Conservation (phyloP, 2,329 filamentous ascomycete species). For the Penicillium sp. region DNA sequence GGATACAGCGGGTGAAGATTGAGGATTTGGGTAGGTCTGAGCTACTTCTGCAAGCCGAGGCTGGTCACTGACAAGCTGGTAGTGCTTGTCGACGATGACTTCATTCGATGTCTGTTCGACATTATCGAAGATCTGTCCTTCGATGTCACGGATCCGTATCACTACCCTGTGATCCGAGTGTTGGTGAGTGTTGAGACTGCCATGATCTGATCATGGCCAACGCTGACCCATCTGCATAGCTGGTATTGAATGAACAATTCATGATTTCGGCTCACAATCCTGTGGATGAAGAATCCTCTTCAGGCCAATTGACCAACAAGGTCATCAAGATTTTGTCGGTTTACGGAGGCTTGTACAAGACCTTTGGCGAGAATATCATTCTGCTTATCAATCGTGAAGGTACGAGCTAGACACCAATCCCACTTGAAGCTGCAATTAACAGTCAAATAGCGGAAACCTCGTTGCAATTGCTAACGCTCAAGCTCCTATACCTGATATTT, state of each 20-base stretch:
- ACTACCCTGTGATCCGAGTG: constrained; percentile 91
- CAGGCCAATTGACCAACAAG: constrained; percentile 73
- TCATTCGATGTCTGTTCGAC: constrained; percentile 78
- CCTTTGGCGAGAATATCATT: constrained; percentile 97
- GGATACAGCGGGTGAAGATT: constrained; percentile 75
- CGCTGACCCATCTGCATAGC: constrained; percentile 49
- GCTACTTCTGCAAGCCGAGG: background rate
- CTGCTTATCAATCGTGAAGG: constrained; percentile 89
- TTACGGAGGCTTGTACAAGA: constrained; percentile 78
- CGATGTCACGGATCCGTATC: constrained; percentile 87
- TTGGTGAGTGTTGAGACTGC: constrained; percentile 58
- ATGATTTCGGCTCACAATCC: constrained; percentile 72
- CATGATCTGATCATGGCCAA: background rate
- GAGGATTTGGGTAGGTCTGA: constrained; percentile 69
- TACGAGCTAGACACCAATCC: constrained; percentile 22
- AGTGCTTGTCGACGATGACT: constrained; percentile 68
- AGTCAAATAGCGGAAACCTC: constrained; percentile 68
- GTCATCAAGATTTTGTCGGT: constrained; percentile 87
- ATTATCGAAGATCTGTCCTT: constrained; percentile 85
- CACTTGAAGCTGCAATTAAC: constrained; percentile 11
- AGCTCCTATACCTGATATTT: constrained; percentile 91
- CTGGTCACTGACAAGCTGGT: constrained; percentile 4
- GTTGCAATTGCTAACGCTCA: constrained; percentile 91
- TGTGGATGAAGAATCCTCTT: constrained; percentile 37
- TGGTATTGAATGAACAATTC: constrained; percentile 97